phyloP scores from a whole-genome alignment of 495 filamentous ascomycete genomes.

The Aspergillus mulundensis region DNA sequence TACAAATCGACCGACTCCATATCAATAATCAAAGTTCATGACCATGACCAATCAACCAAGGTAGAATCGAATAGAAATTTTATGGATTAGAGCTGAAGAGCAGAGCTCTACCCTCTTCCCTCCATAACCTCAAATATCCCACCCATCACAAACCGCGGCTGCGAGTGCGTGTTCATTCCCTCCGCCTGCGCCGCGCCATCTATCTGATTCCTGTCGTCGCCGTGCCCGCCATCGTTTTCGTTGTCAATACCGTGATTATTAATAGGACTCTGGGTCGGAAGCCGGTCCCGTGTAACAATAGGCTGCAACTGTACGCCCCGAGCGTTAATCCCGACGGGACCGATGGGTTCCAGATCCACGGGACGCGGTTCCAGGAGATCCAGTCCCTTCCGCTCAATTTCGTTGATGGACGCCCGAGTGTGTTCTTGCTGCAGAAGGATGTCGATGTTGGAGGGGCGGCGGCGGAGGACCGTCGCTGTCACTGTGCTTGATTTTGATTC shows the following conservation, averaged over 20 bases:
- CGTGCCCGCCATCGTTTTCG: background rate
- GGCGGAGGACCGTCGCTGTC: constrained; percentile 32
- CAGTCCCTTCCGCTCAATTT: constrained; percentile 39
- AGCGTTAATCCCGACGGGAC: constrained; percentile 1
- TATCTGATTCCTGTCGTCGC: background rate
- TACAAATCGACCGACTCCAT: background rate
- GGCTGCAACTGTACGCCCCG: background rate
- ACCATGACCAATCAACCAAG: too few species aligned
- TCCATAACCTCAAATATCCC: constrained; percentile 51
- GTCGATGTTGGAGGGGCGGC: constrained; percentile 42
- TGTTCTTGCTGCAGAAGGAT: constrained; percentile 40
- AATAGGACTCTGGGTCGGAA: constrained; percentile 23
- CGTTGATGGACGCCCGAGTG: constrained; percentile 32
- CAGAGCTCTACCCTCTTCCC: constrained; percentile 25
- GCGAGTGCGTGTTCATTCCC: constrained; percentile 3
- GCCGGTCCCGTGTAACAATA: constrained; percentile 9
- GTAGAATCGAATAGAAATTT: background rate
- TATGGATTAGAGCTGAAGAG: background rate
- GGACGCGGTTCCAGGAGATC: constrained; percentile 45
- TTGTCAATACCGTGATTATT: constrained; percentile 1
- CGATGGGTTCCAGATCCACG: constrained; percentile 23
- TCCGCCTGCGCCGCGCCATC: background rate
- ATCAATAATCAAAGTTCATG: background rate
- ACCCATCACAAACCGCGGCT: constrained; percentile 42
- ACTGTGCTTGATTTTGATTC: background rate